Evolutionary conservation across 73 alveolate species (phyloP).

Genomic region (Paramecium biaurelia): DNA sequence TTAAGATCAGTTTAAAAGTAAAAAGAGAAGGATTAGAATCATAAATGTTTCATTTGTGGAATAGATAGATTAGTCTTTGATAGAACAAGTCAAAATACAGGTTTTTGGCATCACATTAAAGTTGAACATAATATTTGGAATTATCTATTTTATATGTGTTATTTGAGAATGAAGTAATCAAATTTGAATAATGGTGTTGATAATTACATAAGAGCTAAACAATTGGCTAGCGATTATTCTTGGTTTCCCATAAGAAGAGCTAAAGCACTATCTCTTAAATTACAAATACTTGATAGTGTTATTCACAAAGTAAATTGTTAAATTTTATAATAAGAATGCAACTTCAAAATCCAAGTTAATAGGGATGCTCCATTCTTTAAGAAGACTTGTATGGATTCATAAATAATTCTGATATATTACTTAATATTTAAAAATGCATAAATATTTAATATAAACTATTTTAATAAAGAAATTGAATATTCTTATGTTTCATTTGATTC

Average conservation of each 20-base stretch:
- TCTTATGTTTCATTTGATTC: too few species aligned
- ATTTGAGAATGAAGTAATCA: background rate
- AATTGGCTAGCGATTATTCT: background rate
- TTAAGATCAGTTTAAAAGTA: background rate
- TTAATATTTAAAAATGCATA: background rate
- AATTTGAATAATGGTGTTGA: background rate
- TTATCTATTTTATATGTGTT: conserved; percentile 11
- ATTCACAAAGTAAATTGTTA: background rate
- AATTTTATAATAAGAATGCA: background rate
- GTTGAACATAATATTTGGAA: conserved; percentile 62
- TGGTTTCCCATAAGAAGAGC: conserved; percentile 52
- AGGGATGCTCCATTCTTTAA: background rate
- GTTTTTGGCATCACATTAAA: conserved; percentile 51
- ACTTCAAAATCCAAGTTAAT: background rate
- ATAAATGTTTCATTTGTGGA: conserved; percentile 66
- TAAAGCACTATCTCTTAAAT: background rate
- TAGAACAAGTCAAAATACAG: conserved; percentile 4
- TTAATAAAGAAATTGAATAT: too few species aligned
- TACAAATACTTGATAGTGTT: background rate
- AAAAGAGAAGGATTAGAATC: conserved; percentile 21
- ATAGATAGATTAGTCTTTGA: conserved; percentile 52
- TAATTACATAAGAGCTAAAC: background rate
- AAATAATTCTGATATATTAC: background rate
- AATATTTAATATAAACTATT: too few species aligned
- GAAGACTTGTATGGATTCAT: conserved; percentile 1